phyloP scores from a whole-genome alignment of 345 rosid genomes.

The Capsella bursapastoris region DNA sequence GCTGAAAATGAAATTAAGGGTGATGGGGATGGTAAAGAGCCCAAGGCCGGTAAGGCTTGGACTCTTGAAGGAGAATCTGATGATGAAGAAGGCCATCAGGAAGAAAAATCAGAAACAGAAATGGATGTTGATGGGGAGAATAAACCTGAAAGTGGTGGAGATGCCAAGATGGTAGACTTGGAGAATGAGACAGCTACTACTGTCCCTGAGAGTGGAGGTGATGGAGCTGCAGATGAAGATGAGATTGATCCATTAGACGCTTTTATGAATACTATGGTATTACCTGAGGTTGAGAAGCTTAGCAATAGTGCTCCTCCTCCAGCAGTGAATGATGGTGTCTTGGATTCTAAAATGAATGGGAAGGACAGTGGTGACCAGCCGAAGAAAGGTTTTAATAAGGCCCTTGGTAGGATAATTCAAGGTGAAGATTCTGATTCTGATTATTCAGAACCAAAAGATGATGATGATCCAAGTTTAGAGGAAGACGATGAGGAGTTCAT shows the following conservation, averaged over 20 bases:
- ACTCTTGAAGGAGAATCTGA: slow-evolving; percentile 96
- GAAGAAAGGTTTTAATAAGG: slow-evolving; percentile 64
- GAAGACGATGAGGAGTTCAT: slow-evolving; percentile 98
- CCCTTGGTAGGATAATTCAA: slow-evolving; percentile 89
- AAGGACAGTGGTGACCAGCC: slow-evolving; percentile 50
- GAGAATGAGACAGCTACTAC: slow-evolving; percentile 45
- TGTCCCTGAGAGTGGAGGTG: slow-evolving; percentile 48
- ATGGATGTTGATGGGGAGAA: slow-evolving; percentile 65
- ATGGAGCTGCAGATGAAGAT: slow-evolving; percentile 57
- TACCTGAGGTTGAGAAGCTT: slow-evolving; percentile 90
- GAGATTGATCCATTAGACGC: slow-evolving; percentile 98
- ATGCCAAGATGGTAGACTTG: slow-evolving; percentile 57
- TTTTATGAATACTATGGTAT: slow-evolving; percentile 89
- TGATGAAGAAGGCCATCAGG: slow-evolving; percentile 70
- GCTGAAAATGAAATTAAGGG: slow-evolving; percentile 69
- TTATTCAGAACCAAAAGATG: slow-evolving; percentile 65
- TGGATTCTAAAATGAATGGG: slow-evolving; percentile 47
- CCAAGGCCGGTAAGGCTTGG: slow-evolving; percentile 74
- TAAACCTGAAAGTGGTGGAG: slow-evolving; percentile 51
- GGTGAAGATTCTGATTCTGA: slow-evolving; percentile 98
- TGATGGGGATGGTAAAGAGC: slow-evolving; percentile 57
- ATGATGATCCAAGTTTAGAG: slow-evolving; percentile 67
- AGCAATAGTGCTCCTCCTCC: slow-evolving; percentile 53
- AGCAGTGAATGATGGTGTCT: slow-evolving; percentile 38
- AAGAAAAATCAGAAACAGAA: slow-evolving; percentile 50